These are phyloP conservation scores for Ilex paraguariensis DNA, from an alignment of 305 asterid species.

Conservation along the genomic window DNA sequence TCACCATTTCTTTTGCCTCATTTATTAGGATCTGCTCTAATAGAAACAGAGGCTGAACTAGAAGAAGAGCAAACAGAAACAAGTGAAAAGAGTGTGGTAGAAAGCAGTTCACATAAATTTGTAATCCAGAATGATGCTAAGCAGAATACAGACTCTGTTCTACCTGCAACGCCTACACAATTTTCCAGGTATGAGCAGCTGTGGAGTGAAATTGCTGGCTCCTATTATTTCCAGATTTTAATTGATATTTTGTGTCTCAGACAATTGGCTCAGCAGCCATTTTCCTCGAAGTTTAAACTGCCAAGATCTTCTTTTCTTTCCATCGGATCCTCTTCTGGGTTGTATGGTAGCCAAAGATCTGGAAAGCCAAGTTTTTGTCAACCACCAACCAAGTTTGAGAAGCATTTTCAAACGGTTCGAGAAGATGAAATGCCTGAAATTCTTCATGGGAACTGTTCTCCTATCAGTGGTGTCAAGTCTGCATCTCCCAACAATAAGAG, in stretches of 20 bases:
- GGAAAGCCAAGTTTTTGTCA: slow-evolving; percentile 32
- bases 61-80: slow-evolving; percentile 60
- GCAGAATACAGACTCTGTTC: slow-evolving; percentile 44
- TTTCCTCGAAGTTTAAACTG: slow-evolving; percentile 60
- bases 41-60: slow-evolving; percentile 38
- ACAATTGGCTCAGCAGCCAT: slow-evolving; percentile 39
- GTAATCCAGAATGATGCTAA: slow-evolving; percentile 36
- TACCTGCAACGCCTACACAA: slow-evolving; percentile 57
- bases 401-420: slow-evolving; percentile 29
- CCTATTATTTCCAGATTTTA: no score
- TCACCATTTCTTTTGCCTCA: no score
- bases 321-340: slow-evolving; percentile 47
- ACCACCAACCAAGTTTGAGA: slow-evolving; percentile 39
- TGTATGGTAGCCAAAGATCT: slow-evolving; percentile 20
- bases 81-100: slow-evolving; percentile 27
- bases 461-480: slow-evolving; percentile 38
- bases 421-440: slow-evolving; percentile 55
- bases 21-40: not conserved
- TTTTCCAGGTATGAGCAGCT: no score
- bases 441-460: slow-evolving; percentile 42
- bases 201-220: no score
- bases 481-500: slow-evolving; percentile 77
- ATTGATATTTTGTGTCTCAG: slow-evolving; percentile 22
- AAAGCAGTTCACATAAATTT: slow-evolving; percentile 29
- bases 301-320: slow-evolving; percentile 46